phyloP scores from a whole-genome alignment of 768 basidiomycete species.

The Mycena maculata region DNA sequence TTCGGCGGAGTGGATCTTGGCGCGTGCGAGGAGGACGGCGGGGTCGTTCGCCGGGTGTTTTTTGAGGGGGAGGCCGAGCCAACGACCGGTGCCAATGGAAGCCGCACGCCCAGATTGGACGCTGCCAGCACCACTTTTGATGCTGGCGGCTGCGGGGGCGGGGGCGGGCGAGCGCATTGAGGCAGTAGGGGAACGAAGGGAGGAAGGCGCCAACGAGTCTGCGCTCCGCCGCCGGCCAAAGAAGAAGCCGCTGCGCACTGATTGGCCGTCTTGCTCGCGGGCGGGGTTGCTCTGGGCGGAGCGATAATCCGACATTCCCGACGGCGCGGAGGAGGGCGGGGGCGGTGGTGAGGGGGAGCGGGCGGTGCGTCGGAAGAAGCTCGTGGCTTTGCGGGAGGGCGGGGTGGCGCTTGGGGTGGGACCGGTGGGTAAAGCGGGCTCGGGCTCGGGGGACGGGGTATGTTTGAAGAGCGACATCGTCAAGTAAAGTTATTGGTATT shows the following conservation, averaged over 20 bases:
- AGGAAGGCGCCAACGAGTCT: too few relatives aligned
- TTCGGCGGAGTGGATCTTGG: conserved; percentile 64
- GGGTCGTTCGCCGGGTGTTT: conserved; percentile 49
- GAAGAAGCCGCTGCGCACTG: conserved; percentile 25
- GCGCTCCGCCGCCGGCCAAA: conserved; percentile 21
- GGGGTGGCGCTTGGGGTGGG: too few relatives aligned
- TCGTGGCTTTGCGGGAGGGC: background rate
- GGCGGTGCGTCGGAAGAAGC: conserved; percentile 8
- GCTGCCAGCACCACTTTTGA: background rate
- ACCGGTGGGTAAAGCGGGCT: background rate
- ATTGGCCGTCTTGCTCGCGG: conserved; percentile 2
- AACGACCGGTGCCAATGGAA: too few relatives aligned
- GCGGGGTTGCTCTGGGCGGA: conserved; percentile 14
- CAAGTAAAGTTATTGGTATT: too few relatives aligned
- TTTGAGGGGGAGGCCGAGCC: too few relatives aligned
- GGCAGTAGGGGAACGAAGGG: background rate
- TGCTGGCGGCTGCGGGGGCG: background rate
- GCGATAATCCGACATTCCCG: conserved; percentile 16
- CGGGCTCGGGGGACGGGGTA: conserved; percentile 10
- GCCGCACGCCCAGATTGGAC: background rate
- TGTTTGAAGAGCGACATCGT: conserved; percentile 42
- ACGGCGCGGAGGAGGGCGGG: too few relatives aligned
- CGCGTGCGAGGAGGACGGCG: conserved; percentile 58
- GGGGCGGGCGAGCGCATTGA: background rate
- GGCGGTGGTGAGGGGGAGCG: conserved; percentile 1